Percentiles rank a stretch among this genome's conserved stretches.
Evolutionary conservation across 1,139 yeast species (phyloP).

Genomic region (Saccharomyces hybrid): DNA sequence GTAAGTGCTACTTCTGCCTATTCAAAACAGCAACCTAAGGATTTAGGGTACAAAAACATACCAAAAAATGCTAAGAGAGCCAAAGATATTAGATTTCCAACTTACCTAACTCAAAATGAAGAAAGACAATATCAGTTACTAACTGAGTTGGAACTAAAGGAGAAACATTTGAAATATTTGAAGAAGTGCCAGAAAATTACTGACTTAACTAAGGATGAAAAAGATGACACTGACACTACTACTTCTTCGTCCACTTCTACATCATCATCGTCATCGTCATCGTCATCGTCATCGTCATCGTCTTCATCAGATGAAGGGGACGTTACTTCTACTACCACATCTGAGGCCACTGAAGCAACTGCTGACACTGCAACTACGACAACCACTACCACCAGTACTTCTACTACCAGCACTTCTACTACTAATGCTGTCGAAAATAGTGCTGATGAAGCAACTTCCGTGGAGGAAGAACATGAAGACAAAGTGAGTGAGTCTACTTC

Average conservation of each 20-base stretch:
- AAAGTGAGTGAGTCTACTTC: neutral
- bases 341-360: conserved; percentile 1
- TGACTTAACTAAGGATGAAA: conserved; percentile 11
- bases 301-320: neutral
- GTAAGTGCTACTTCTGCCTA: conserved; percentile 22
- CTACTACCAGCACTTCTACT: neutral
- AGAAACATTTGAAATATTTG: conserved; percentile 17
- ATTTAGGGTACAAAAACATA: conserved; percentile 21
- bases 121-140: conserved; percentile 18
- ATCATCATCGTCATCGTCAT: neutral
- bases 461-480: neutral
- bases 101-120: conserved; percentile 23
- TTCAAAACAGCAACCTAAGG: conserved; percentile 13
- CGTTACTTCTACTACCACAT: neutral
- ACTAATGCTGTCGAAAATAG: neutral
- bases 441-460: neutral
- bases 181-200: conserved; percentile 20
- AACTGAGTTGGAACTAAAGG: conserved; percentile 21
- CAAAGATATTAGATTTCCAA: conserved; percentile 26
- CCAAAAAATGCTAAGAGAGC: conserved; percentile 18
- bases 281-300: neutral
- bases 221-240: neutral
- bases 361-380: neutral
- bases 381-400: neutral
- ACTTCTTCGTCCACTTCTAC: neutral